Evolutionary conservation across 2,329 filamentous ascomycete species (phyloP), one percentile per base, ranked within the genome.

Genomic region (Teratosphaeriaceae sp.): DNA sequence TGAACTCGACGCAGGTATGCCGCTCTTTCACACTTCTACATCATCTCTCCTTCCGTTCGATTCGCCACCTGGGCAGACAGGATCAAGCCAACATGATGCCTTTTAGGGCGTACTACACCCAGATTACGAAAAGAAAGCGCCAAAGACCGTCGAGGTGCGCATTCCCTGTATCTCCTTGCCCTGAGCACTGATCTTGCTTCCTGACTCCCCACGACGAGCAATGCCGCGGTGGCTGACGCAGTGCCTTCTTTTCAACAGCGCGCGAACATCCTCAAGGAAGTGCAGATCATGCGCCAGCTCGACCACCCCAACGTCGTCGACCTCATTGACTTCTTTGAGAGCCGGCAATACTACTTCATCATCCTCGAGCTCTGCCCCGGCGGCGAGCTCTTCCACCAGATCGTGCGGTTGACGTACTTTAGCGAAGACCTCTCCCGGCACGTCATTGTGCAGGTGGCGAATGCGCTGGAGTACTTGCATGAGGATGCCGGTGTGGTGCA

Each of bases 361-460:
- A 82, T 98, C 33, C 79, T 98, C 30, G 92, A 98, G 67, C 76
- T 97, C 33, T 94, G 90, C 45, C 88, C 89, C 0, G 92, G 92
- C 46, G 92, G 92, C 60, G 92, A 98, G 69, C 74, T 98, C 9
- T 98, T 98, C 74, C 92, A 98, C 65, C 90, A 97, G 64, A 97
- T 98, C 56, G 92, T 98, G 40, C 85, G 90, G 53, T 79, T 98
- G 63, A 98, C 92, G 12, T 98, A 97, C 65, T 98, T 98, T 63
- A 97, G 90, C 70, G 92, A 98, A 65, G 84, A 96, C 38, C 74
- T 98, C 1, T 94, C 89, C 41, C 78, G 92, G 53, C 92, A 97
- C 64, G 90, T 97, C 58, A 98, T 98, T 56, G 72, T 82, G 3
- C 90, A 97, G 62, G 92, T 98, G 13, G 92, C 92, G n/a, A 81